Evolutionary conservation across 441 rosid species (phyloP).

Genomic region (Heliophila coronopifolia): DNA sequence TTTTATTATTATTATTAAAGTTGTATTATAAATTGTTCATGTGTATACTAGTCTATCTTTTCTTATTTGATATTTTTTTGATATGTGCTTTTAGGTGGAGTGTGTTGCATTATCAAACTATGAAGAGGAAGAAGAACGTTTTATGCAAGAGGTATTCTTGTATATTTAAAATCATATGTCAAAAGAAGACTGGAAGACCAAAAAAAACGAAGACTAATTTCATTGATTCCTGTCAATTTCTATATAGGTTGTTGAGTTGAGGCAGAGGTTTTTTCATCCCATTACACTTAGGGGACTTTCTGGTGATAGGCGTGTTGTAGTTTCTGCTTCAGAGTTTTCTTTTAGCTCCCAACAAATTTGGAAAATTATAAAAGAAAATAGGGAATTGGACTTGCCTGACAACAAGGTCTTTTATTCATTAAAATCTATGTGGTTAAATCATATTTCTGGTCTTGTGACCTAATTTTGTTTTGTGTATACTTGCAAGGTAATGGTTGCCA

Average conservation of each 20-base stretch:
- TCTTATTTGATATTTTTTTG: not conserved
- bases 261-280: slow-evolving; percentile 67
- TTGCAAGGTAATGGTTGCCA: slow-evolving; percentile 81
- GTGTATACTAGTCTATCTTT: not conserved
- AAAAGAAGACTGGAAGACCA: not conserved
- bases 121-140: slow-evolving; percentile 71
- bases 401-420: slow-evolving; percentile 48
- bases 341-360: slow-evolving; percentile 75
- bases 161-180: too few relatives aligned
- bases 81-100: slow-evolving; percentile 56
- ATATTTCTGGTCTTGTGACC: not conserved
- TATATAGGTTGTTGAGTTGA: slow-evolving; percentile 61
- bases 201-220: slow-evolving; percentile 1
- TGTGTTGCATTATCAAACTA: slow-evolving; percentile 75
- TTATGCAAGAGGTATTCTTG: slow-evolving; percentile 64
- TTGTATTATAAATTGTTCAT: not conserved
- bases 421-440: slow-evolving; percentile 5
- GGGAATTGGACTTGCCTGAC: slow-evolving; percentile 85
- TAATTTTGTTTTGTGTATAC: slow-evolving; percentile 10
- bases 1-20: not conserved
- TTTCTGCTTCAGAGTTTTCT: slow-evolving; percentile 87
- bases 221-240: slow-evolving; percentile 18
- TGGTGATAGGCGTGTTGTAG: slow-evolving; percentile 67
- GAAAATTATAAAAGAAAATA: slow-evolving; percentile 76
- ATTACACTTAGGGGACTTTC: slow-evolving; percentile 82